Evolutionary conservation across 352 stramenopile genomes (phyloP).

Genomic region (Phytophthora fragariaefolia): DNA sequence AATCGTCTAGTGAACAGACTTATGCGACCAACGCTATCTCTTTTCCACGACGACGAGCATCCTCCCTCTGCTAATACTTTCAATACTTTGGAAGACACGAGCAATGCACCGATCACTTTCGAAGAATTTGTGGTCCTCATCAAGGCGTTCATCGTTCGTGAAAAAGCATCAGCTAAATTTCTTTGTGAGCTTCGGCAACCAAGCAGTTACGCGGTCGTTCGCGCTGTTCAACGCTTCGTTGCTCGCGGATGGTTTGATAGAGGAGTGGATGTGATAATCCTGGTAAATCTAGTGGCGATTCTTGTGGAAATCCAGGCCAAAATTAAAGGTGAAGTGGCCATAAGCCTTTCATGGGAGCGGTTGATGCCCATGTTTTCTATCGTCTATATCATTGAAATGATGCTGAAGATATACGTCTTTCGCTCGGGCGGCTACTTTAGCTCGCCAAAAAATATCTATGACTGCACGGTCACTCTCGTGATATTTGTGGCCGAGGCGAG

Average conservation of each 20-base stretch:
- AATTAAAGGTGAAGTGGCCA: slow-evolving; percentile 32
- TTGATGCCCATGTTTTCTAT: slow-evolving; percentile 77
- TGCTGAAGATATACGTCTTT: slow-evolving; percentile 77
- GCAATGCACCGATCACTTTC: slow-evolving; percentile 30
- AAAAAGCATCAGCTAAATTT: slow-evolving; percentile 13
- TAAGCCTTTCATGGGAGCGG: slow-evolving; percentile 47
- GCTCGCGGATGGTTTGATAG: slow-evolving; percentile 43
- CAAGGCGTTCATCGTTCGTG: slow-evolving; percentile 31
- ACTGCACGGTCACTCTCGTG: slow-evolving; percentile 77
- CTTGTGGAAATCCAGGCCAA: slow-evolving; percentile 60
- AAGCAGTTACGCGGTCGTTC: slow-evolving; percentile 33
- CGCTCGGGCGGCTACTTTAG: slow-evolving; percentile 64
- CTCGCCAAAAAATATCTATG: slow-evolving; percentile 81
- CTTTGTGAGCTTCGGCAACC: slow-evolving; percentile 7
- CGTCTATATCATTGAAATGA: slow-evolving; percentile 82
- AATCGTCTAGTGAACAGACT: slow-evolving; percentile 37
- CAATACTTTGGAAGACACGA: slow-evolving; percentile 5
- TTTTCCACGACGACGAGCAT: slow-evolving; percentile 36
- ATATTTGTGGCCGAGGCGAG: slow-evolving; percentile 63
- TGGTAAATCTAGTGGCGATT: slow-evolving; percentile 55
- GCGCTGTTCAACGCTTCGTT: slow-evolving; percentile 36
- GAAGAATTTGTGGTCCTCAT: slow-evolving; percentile 43
- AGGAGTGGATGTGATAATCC: slow-evolving; percentile 45
- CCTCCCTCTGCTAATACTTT: background rate
- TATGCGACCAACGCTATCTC: slow-evolving; percentile 38